Conservation (phyloP, 2,329 filamentous ascomycete species). For the Pseudogymnoascus sp. region DNA sequence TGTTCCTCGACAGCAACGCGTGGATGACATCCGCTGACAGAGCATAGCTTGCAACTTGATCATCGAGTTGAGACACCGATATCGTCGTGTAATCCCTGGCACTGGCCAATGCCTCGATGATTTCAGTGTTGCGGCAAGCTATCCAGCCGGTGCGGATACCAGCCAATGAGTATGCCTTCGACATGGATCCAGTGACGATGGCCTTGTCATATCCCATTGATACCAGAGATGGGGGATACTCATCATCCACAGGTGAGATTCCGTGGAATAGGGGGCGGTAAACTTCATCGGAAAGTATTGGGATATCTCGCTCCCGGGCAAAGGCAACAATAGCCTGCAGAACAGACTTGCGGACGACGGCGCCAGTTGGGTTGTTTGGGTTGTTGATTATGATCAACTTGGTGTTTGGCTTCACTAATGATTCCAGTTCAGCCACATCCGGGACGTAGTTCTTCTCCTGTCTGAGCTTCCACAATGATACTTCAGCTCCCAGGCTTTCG, state of each 20-base stretch:
- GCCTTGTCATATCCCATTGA: constrained; percentile 65
- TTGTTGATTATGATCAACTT: constrained; percentile 68
- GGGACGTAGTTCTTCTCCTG: constrained; percentile 60
- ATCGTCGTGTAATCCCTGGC: constrained; percentile 81
- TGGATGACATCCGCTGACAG: constrained; percentile 59
- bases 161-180: constrained; percentile 76
- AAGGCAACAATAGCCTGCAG: constrained; percentile 57
- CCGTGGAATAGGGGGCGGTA: constrained; percentile 74
- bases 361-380: constrained; percentile 76
- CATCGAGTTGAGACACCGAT: constrained; percentile 75
- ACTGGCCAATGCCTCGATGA: constrained; percentile 57
- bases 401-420: constrained; percentile 59
- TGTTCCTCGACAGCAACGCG: constrained; percentile 54
- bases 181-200: constrained; percentile 72
- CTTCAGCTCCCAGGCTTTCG: constrained; percentile 64
- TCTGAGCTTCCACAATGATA: constrained; percentile 67
- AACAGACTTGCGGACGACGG: constrained; percentile 54
- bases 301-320: constrained; percentile 55
- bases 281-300: constrained; percentile 71
- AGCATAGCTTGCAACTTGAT: constrained; percentile 69
- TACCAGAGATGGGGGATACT: constrained; percentile 61
- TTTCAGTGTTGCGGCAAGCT: constrained; percentile 53
- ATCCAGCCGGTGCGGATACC: constrained; percentile 81
- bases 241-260: constrained; percentile 24
- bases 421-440: constrained; percentile 57